Evolutionary conservation across 441 rosid species (phyloP), one percentile per base, ranked within the genome.

Genomic region (Syzygium malaccense): DNA sequence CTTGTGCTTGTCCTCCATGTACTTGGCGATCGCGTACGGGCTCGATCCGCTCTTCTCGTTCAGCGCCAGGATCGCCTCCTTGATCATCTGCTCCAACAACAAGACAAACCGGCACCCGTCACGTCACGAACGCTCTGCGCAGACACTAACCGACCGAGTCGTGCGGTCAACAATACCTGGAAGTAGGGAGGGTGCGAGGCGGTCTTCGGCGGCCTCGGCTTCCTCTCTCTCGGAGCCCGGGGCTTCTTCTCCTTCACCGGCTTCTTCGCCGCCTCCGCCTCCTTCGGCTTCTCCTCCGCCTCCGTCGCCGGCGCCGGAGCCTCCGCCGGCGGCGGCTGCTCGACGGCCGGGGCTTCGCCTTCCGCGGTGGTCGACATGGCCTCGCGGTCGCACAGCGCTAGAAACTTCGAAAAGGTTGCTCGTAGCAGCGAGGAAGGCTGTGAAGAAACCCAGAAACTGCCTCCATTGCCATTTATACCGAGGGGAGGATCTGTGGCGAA

Each of bases 41-140:
- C 99, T 97, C 3, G 98, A 96, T 33, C 99, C 99, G n/a, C 93
- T 92, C 89, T 94, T 95, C 64, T 97, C 98, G 55, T 93, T 91
- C 89, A 95, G 85, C 25, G 91, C 94, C 93, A 90, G 28, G 20
- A 97, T 87, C 12, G 98, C 98, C 68, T 97, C 98, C 90, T 92
- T 91, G 55, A 96, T 94, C 98, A 97, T 97, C 99, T 97, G 93
- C 14, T 3, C 87, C 26, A 30, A 33, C 5, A 51, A 53, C 91
- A 87, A 48, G n/a, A 54, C 6, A 54, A 9, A 20, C 45, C 87
- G 55, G 48, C 64, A 60, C 20, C 8, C 54, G 48, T 45, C 48
- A 45, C 19, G 53, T 28, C 32, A 53, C 15, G 14, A 85, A 17
- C 30, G n/a, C 26, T 2, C 28, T 13, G 48, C 37, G 45, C n/a